These are phyloP conservation scores for Suhomyces coccinellae DNA, from an alignment of 1,139 yeast genomes.

Conservation along the genomic window DNA sequence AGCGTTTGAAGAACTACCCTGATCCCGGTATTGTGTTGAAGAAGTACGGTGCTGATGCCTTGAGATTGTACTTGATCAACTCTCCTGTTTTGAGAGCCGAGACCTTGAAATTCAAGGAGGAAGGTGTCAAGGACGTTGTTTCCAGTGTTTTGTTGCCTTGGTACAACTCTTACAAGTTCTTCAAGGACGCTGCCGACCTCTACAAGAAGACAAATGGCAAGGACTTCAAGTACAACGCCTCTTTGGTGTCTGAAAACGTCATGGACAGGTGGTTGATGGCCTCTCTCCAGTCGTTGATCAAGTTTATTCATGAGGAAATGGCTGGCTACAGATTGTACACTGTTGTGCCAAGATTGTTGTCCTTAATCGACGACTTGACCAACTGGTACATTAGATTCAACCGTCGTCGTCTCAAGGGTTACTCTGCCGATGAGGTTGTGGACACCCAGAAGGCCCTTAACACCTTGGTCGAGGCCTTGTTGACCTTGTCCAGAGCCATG, in stretches of 20 bases:
- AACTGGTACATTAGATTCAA: conserved; percentile 99
- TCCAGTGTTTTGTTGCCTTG: conserved; percentile 94
- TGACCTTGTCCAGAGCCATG: conserved; percentile 90
- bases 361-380: conserved; percentile 90
- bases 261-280: conserved; percentile 99
- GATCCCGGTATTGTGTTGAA: conserved; percentile 83
- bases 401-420: conserved; percentile 96
- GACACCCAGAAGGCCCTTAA: conserved; percentile 87
- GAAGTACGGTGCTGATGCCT: conserved; percentile 96
- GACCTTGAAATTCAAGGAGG: conserved; percentile 94
- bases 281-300: conserved; percentile 85
- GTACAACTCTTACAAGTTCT: conserved; percentile 97
- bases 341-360: conserved; percentile 88
- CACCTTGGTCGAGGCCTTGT: conserved; percentile 85
- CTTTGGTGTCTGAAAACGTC: conserved; percentile 70
- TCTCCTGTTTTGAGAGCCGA: conserved; percentile 98
- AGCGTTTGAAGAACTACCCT: conserved; percentile 96
- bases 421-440: conserved; percentile 66
- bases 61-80: conserved; percentile 91
- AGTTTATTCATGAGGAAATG: conserved; percentile 89
- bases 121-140: conserved; percentile 97
- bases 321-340: conserved; percentile 84
- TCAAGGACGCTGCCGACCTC: conserved; percentile 89
- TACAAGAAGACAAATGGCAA: conserved; percentile 71
- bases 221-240: conserved; percentile 72